These are phyloP conservation scores for Globisporangium radiosum DNA, from an alignment of 352 stramenopile genomes.

Conservation along the genomic window DNA sequence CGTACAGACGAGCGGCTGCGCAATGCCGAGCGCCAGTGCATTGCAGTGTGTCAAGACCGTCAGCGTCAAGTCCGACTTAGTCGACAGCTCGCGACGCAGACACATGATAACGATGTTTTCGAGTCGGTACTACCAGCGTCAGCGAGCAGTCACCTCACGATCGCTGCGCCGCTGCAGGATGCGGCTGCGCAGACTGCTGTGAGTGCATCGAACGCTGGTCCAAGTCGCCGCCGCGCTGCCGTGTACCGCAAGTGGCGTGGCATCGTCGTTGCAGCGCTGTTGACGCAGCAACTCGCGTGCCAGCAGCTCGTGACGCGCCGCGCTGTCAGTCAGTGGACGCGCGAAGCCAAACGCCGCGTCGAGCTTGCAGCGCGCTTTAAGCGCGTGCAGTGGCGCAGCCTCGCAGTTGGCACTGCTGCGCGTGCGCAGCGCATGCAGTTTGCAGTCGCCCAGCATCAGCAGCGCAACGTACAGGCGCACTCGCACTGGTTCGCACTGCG, in stretches of 20 bases:
- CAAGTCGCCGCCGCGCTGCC: not conserved
- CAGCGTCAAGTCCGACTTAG: not conserved
- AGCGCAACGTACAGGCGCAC: not conserved
- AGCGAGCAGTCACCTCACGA: no score
- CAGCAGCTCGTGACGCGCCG: conserved; percentile 16
- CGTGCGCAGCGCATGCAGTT: conserved; percentile 6
- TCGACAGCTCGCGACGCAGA: not conserved
- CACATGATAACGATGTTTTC: not conserved
- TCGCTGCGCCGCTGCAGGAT: not conserved
- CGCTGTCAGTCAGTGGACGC: conserved; percentile 8
- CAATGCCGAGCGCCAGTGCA: conserved; percentile 6
- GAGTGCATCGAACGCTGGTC: not conserved
- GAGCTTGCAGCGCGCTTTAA: conserved; percentile 4
- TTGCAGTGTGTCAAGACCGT: not conserved
- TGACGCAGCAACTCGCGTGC: conserved; percentile 11
- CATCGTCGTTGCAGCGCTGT: not conserved
- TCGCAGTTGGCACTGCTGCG: not conserved
- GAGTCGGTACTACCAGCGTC: no score
- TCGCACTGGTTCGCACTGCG: conserved; percentile 17
- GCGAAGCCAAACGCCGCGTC: conserved; percentile 1
- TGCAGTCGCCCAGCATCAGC: no score
- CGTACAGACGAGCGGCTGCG: not conserved
- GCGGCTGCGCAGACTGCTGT: not conserved
- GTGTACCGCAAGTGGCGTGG: conserved; percentile 11
- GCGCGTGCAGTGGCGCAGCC: conserved; percentile 23